These are phyloP conservation scores for Hansfordia pulvinata DNA, from an alignment of 2,329 filamentous ascomycete genomes.

Conservation along the genomic window DNA sequence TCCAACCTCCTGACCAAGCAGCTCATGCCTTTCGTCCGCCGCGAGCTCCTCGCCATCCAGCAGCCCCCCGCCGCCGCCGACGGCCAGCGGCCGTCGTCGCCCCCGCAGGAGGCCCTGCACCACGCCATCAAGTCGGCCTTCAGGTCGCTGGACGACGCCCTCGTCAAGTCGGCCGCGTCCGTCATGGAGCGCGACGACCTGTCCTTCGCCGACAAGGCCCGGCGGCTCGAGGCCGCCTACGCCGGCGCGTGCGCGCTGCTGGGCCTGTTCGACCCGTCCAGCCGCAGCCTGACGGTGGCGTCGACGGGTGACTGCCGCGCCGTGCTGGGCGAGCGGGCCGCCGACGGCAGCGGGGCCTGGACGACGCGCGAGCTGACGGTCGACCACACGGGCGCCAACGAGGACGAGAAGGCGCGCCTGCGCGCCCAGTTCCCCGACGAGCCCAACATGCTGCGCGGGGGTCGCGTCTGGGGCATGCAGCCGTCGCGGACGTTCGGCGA, in stretches of 20 bases:
- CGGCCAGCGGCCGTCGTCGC: slow-evolving; percentile 3
- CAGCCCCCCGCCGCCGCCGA: too few species aligned
- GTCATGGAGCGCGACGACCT: slow-evolving; percentile 16
- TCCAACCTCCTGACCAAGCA: slow-evolving; percentile 16
- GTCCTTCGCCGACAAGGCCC: slow-evolving; percentile 14
- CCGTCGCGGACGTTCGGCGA: slow-evolving; percentile 58
- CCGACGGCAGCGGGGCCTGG: slow-evolving; percentile 33
- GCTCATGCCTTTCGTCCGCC: slow-evolving; percentile 15
- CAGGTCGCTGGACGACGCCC: slow-evolving; percentile 18
- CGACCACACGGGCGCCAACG: slow-evolving; percentile 54
- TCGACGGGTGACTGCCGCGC: slow-evolving; percentile 56
- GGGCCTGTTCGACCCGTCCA: slow-evolving; percentile 42
- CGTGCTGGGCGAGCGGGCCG: slow-evolving; percentile 39
- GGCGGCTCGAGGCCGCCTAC: slow-evolving; percentile 15
- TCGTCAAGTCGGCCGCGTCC: slow-evolving; percentile 13
- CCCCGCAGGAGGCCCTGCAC: slow-evolving; percentile 13
- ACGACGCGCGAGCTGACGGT: slow-evolving; percentile 38
- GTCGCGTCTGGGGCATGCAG: slow-evolving; percentile 46
- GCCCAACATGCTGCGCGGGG: slow-evolving; percentile 38
- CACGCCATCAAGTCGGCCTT: slow-evolving; percentile 23
- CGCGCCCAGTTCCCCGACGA: slow-evolving; percentile 48
- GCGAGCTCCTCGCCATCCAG: slow-evolving; percentile 9
- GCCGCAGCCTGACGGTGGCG: slow-evolving; percentile 43
- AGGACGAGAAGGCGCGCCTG: slow-evolving; percentile 41
- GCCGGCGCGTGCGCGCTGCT: slow-evolving; percentile 23